Base-by-base conservation (phyloP, 2,329 filamentous ascomycete genomes). In the Leptoxyphium fumago region DNA sequence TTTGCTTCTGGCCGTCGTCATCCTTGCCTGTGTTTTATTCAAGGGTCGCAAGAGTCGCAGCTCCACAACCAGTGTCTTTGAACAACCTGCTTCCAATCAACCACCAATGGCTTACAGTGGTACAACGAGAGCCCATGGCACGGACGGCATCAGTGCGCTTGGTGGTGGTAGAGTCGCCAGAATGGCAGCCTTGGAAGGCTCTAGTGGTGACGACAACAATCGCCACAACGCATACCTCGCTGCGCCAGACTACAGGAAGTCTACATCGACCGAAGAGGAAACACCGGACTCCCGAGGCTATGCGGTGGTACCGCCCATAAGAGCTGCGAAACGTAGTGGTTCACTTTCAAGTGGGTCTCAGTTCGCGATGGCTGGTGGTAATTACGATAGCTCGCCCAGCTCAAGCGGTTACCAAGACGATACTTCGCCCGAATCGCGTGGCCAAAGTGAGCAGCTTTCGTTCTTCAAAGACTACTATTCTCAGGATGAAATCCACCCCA, bases 401-500 rank as follows among this genome's bases (percentile, higher is more conserved):
- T 80, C 71, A 21, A 78, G 73, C 39, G 81, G 80, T 43, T 80
- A 84, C 63, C 32, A 36, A 15, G 32, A 36, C 11, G 32, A 36
- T 15, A 94, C 88, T 2, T 95, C 88, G 2, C 86, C 86, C 0
- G 83, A 83, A 55, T 87, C 82, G 21, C 94, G 87, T 55, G 86
- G 89, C 47, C 87, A 95, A 61, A 96, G 89, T 1, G 91, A 98
- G 64, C 91, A 96, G 62, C 69, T 98, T 43, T 81, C 84, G 3
- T 94, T 87, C 59, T 98, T 98, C 77, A 94, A 94, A 60, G 91
- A 98, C 63, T 98, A 98, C 64, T 98, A 98, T 61, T 96, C 89
- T 2, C 82, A 89, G 54, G 91, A 96, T 55, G 88, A 96, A 55
- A 94, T 98, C 46, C 85, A 89, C 55, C 84, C 89, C 0, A 82